Conservation (phyloP, 495 filamentous ascomycete genomes). For the Sabuloglossum arenarium region DNA sequence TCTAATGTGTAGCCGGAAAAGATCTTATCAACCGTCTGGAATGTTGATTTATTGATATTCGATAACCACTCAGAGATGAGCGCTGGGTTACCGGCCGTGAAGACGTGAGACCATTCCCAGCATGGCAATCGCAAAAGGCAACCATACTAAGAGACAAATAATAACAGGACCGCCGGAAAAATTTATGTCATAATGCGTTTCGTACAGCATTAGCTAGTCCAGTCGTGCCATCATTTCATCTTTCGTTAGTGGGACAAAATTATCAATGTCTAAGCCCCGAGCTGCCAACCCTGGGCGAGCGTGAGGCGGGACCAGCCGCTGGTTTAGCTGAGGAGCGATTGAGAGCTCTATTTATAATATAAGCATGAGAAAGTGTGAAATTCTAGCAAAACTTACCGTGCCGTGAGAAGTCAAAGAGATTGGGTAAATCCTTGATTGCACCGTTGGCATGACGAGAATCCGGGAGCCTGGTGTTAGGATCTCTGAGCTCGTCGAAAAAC, state of each 20-base stretch:
- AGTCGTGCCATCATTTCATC: slow-evolving; percentile 95
- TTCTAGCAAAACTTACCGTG: slow-evolving; percentile 45
- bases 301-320: slow-evolving; percentile 68
- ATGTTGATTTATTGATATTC: not conserved
- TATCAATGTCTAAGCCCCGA: slow-evolving; percentile 78
- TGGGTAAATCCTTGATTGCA: slow-evolving; percentile 59
- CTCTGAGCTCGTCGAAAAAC: slow-evolving; percentile 93
- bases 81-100: not conserved
- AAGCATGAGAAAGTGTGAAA: not conserved
- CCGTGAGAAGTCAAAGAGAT: slow-evolving; percentile 78
- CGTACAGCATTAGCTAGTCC: slow-evolving; percentile 40
- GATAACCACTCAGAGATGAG: not conserved
- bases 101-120: slow-evolving; percentile 2
- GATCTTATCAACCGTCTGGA: not conserved
- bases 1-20: not conserved
- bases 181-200: slow-evolving; percentile 2
- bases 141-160: slow-evolving; percentile 1
- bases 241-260: slow-evolving; percentile 73
- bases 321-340: slow-evolving; percentile 72
- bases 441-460: slow-evolving; percentile 77
- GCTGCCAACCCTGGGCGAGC: slow-evolving; percentile 49
- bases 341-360: slow-evolving; percentile 55
- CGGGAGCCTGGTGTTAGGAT: slow-evolving; percentile 68
- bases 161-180: slow-evolving; percentile 2
- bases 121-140: slow-evolving; percentile 3